Evolutionary conservation across 75 land plant genomes (phyloP).

Genomic region (Picea sitchensis): DNA sequence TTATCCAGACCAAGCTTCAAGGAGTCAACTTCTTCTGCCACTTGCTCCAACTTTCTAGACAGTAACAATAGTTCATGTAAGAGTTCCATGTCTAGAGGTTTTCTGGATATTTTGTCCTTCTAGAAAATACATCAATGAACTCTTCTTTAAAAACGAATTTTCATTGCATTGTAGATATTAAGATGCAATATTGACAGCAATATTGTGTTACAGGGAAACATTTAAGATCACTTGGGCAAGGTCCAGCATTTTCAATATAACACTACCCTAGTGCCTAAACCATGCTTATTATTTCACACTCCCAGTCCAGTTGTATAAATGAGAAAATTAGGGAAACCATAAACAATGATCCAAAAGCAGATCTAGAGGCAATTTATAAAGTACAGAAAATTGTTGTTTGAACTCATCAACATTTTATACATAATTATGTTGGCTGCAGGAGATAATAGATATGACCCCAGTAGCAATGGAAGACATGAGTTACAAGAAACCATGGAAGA

Average conservation of each 20-base stretch:
- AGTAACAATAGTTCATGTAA: not conserved
- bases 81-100: not conserved
- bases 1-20: constrained; percentile 79
- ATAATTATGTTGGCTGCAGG: no score
- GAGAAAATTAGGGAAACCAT: not conserved
- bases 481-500: not conserved
- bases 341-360: no score
- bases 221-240: not conserved
- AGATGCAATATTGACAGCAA: not conserved
- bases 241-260: not conserved
- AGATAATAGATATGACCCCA: not conserved
- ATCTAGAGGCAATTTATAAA: not conserved
- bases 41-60: constrained; percentile 83
- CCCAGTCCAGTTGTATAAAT: not conserved
- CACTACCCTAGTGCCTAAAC: not conserved
- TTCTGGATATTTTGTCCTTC: not conserved
- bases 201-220: not conserved
- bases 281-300: not conserved
- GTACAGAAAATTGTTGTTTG: not conserved
- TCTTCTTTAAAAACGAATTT: not conserved
- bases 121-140: not conserved
- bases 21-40: constrained; percentile 85
- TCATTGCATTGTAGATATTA: not conserved
- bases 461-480: not conserved
- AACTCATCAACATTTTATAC: not conserved